phyloP scores from a whole-genome alignment of 2,329 filamentous ascomycete genomes.

The Xylaria sp. region DNA sequence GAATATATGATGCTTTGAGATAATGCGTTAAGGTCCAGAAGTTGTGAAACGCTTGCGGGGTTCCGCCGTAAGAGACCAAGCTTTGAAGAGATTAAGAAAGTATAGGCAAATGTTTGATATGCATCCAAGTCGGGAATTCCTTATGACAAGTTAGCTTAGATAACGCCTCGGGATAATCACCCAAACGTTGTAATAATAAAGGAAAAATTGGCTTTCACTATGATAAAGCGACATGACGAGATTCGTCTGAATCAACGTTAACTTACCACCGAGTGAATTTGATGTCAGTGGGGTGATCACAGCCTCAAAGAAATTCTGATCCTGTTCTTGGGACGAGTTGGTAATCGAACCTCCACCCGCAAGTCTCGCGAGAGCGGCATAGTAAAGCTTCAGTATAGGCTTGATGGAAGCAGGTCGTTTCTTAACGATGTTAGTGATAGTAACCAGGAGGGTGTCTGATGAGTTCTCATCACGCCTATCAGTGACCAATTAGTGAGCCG shows the following conservation, averaged over 20 bases:
- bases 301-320: conserved; percentile 40
- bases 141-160: conserved; percentile 31
- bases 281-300: conserved; percentile 42
- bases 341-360: conserved; percentile 46
- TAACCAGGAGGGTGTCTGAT: conserved; percentile 50
- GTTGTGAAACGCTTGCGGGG: conserved; percentile 50
- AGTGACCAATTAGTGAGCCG: conserved; percentile 28
- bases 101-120: conserved; percentile 48
- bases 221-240: no score
- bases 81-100: conserved; percentile 47
- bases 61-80: conserved; percentile 56
- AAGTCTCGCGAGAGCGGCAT: conserved; percentile 53
- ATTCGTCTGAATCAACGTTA: background rate
- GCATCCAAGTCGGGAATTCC: conserved; percentile 29
- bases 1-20: conserved; percentile 55
- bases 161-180: background rate
- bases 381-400: conserved; percentile 52
- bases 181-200: background rate
- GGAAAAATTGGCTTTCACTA: background rate
- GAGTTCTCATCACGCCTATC: conserved; percentile 42
- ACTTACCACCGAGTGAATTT: conserved; percentile 40
- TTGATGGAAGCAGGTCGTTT: conserved; percentile 46
- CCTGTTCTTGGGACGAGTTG: conserved; percentile 33
- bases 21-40: conserved; percentile 55
- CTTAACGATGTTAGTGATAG: conserved; percentile 50